These are phyloP conservation scores for Pythium angustatum DNA, from an alignment of 352 stramenopile species.

Conservation along the genomic window DNA sequence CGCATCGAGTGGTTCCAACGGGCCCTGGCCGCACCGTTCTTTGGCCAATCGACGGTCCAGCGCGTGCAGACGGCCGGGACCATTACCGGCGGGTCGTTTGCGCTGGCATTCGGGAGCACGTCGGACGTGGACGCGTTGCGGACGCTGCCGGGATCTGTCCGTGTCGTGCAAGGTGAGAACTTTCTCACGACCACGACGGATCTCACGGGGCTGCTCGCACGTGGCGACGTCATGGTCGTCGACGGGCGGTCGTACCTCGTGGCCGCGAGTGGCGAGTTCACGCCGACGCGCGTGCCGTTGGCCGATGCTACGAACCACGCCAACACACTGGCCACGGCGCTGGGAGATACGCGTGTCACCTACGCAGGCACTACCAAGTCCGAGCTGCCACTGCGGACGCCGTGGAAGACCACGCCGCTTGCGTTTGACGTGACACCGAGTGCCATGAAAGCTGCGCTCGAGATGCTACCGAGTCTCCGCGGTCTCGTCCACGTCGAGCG, in stretches of 20 bases:
- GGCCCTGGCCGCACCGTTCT: constrained; percentile 49
- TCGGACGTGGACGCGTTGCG: constrained; percentile 29
- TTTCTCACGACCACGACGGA: constrained; percentile 86
- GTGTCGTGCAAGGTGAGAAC: constrained; percentile 48
- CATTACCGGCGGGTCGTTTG: constrained; percentile 60
- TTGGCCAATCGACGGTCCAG: constrained; percentile 58
- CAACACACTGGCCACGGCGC: constrained; percentile 20
- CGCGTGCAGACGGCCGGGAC: constrained; percentile 48
- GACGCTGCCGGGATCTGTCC: constrained; percentile 51
- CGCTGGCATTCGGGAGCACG: constrained; percentile 60
- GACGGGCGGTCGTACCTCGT: constrained; percentile 79
- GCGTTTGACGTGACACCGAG: constrained; percentile 56
- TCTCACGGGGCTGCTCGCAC: constrained; percentile 81
- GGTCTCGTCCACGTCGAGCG: constrained; percentile 90
- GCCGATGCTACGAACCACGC: constrained; percentile 37
- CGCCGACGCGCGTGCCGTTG: constrained; percentile 60
- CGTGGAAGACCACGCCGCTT: constrained; percentile 61
- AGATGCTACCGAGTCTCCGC: constrained; percentile 83
- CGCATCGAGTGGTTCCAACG: constrained; percentile 78
- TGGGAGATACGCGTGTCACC: constrained; percentile 30
- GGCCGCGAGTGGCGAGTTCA: constrained; percentile 68
- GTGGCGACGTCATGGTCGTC: constrained; percentile 83
- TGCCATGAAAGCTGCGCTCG: constrained; percentile 73
- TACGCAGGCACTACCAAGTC: constrained; percentile 60
- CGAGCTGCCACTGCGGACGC: constrained; percentile 41